Base-by-base conservation (phyloP, 2,329 filamentous ascomycete species). In the Colletotrichum tabaci region DNA sequence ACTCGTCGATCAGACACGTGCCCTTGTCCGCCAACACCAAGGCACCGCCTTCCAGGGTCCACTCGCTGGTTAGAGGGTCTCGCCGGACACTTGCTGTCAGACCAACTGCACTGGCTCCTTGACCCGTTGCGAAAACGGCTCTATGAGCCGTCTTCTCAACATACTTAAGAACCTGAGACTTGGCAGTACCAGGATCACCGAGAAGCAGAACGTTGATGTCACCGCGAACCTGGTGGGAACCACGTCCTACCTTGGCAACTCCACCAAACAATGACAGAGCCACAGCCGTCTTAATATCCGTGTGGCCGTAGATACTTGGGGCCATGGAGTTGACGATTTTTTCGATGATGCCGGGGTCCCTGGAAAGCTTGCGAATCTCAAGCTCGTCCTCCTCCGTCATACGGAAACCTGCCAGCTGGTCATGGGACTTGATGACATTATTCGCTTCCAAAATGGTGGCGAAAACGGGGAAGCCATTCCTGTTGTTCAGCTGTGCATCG, bases 171-270 rank as follows among this genome's bases (percentile, higher is more conserved):
- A 98, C 91, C 81, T 99, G 96, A 0, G 96, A 99, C 82, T 99
- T 99, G 77, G 96, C 96, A 2, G 96, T 99, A 86, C 96, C 96
- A 0, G 96, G 96, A 78, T 99, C 96, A 84, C 96, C 96, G 13
- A 99, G 92, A 1, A 99, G 91, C 7, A 99, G 88, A 4, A 99
- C 94, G 79, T 99, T 99, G 87, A 99, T 99, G 82, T 99, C 96
- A 74, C 96, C 96, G 86, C 96, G 93, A 73, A 99, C 94, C 40
- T 93, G 91, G 83, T 97, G 96, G 74, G 92, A 92, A 71, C 96
- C 96, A 79, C 92, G 93, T n/a, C 94, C 93, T 67, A 90, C 90
- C 84, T 99, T 99, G 78, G 93, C 93, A 26, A 98, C 95, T 78
- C 96, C 96, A 52, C 96, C 96, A 76, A 99, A 98, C 0, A 99